These are phyloP conservation scores for Tetracentron sinense DNA, from an alignment of 164 flowering plant species.

Conservation along the genomic window DNA sequence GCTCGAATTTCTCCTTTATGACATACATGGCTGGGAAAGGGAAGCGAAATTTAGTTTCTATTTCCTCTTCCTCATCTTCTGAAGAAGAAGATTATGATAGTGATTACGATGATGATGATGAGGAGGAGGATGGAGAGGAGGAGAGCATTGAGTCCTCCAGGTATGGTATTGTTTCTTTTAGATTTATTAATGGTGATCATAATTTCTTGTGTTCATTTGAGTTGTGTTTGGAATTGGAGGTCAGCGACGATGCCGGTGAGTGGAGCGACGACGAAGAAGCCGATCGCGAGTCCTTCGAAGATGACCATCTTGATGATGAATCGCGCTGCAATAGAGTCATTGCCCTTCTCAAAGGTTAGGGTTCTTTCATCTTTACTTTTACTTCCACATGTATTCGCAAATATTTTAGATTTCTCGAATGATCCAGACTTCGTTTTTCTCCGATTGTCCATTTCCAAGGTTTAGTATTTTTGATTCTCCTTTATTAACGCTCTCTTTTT, in stretches of 20 bases:
- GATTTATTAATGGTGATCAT: background rate
- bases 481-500: too few relatives aligned
- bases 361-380: conserved; percentile 2
- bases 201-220: background rate
- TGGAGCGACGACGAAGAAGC: conserved; percentile 9
- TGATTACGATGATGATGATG: conserved; percentile 6
- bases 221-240: background rate
- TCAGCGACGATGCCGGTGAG: conserved; percentile 10
- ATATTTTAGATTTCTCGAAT: too few relatives aligned
- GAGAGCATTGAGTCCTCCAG: background rate
- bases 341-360: conserved; percentile 25
- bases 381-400: background rate
- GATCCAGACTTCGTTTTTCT: too few relatives aligned
- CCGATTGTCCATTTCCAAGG: background rate
- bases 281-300: conserved; percentile 8
- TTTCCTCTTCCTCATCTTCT: background rate
- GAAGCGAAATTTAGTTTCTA: background rate
- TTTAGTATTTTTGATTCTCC: too few relatives aligned
- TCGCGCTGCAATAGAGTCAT: conserved; percentile 23
- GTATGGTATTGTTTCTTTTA: background rate
- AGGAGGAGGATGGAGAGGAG: background rate
- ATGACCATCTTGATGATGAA: conserved; percentile 18
- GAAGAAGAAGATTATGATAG: background rate
- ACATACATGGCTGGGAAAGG: background rate
- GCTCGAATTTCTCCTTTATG: background rate